phyloP scores from a whole-genome alignment of 179 eudicot genomes.

The Amaranthus tricolor region DNA sequence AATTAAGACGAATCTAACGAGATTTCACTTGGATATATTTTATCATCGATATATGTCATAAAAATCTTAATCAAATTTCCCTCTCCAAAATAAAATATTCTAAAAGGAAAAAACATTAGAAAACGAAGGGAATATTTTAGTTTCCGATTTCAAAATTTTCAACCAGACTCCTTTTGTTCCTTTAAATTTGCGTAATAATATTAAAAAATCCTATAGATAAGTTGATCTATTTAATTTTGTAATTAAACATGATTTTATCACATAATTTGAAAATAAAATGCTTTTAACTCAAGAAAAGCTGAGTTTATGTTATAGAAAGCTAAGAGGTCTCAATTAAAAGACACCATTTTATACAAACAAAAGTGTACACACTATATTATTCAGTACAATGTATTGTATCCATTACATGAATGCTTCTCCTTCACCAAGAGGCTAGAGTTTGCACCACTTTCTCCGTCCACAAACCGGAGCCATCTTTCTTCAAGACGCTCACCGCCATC shows the following conservation, averaged over 20 bases:
- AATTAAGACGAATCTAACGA: too few species aligned
- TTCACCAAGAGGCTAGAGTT: conserved; percentile 13
- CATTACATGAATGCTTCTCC: conserved; percentile 37
- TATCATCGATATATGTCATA: too few species aligned
- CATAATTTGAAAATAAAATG: not conserved
- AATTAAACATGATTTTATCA: not conserved
- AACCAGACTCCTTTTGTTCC: too few species aligned
- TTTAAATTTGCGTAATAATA: too few species aligned
- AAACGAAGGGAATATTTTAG: too few species aligned
- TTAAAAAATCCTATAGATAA: not conserved
- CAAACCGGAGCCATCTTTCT: conserved; percentile 44
- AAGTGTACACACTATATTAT: conserved; percentile 2
- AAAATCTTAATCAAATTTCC: too few species aligned
- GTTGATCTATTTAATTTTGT: not conserved
- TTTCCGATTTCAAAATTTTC: too few species aligned
- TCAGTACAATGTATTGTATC: conserved; percentile 40
- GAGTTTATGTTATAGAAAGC: conserved; percentile 4
- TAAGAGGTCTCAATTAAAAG: conserved; percentile 9
- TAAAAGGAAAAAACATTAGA: too few species aligned
- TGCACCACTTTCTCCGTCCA: conserved; percentile 24
- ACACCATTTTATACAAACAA: conserved; percentile 12
- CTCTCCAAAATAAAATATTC: too few species aligned
- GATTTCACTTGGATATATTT: too few species aligned
- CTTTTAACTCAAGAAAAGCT: not conserved
- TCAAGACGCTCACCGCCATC: conserved; percentile 46